phyloP scores from a whole-genome alignment of 768 basidiomycete genomes.

The Boletales sp. region DNA sequence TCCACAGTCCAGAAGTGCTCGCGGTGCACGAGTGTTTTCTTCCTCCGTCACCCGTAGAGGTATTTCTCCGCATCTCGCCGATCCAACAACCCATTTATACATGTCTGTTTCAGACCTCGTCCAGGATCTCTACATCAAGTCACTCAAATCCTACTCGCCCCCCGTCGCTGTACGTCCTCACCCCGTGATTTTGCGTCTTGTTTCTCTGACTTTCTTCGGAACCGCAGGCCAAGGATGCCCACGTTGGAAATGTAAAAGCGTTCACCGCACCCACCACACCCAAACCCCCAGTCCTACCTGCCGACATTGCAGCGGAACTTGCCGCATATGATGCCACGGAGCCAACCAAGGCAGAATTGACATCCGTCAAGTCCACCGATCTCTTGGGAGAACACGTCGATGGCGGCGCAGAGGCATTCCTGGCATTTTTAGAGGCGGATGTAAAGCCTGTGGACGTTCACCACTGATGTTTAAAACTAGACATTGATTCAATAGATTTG shows the following conservation, averaged over 20 bases:
- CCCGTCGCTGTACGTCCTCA: constrained; percentile 56
- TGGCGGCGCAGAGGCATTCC: constrained; percentile 68
- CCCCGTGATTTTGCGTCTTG: neutral
- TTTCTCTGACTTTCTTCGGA: constrained; percentile 1
- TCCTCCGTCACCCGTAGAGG: constrained; percentile 65
- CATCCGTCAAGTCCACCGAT: constrained; percentile 29
- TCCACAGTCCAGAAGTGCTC: constrained; percentile 40
- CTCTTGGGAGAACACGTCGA: constrained; percentile 21
- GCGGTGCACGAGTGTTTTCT: constrained; percentile 56
- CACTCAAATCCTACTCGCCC: constrained; percentile 89
- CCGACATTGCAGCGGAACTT: constrained; percentile 86
- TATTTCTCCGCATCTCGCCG: constrained; percentile 33
- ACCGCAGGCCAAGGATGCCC: constrained; percentile 83
- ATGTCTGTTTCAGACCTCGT: constrained; percentile 64
- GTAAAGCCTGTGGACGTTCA: constrained; percentile 64
- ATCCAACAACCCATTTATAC: constrained; percentile 6
- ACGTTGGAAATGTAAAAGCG: constrained; percentile 81
- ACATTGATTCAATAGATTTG: constrained; percentile 17
- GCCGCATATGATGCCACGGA: constrained; percentile 81
- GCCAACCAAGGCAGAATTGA: constrained; percentile 52
- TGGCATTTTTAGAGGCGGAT: constrained; percentile 80
- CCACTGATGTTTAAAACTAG: constrained; percentile 32
- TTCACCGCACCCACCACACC: constrained; percentile 77
- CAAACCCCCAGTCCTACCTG: constrained; percentile 68
- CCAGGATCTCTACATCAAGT: constrained; percentile 87